Evolutionary conservation across 1,284 basidiomycete genomes (phyloP).

Genomic region (Tremellales sp.): DNA sequence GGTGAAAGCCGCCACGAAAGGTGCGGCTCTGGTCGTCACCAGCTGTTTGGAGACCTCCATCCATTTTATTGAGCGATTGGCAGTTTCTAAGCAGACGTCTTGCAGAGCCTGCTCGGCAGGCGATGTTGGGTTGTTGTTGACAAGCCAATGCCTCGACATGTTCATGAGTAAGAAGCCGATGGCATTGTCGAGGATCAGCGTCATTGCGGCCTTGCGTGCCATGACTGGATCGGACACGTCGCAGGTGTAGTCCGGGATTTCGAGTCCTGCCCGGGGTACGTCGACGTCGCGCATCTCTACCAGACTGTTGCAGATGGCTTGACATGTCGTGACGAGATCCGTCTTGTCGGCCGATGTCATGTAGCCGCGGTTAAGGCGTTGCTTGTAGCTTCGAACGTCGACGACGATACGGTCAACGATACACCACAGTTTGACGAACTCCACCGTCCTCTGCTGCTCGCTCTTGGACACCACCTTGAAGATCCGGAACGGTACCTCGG

Average conservation of each 20-base stretch:
- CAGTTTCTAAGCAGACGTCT: slow-evolving; percentile 12
- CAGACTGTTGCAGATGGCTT: background rate
- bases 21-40: slow-evolving; percentile 6
- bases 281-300: slow-evolving; percentile 1
- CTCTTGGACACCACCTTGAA: background rate
- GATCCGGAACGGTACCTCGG: background rate
- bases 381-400: background rate
- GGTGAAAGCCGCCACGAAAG: slow-evolving; percentile 10
- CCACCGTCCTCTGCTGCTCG: background rate
- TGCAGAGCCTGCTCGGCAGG: slow-evolving; percentile 6
- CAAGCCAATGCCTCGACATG: slow-evolving; percentile 12
- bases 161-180: slow-evolving; percentile 4
- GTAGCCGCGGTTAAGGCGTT: background rate
- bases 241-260: background rate
- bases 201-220: slow-evolving; percentile 3
- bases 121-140: background rate
- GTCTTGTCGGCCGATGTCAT: background rate
- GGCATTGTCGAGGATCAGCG: slow-evolving; percentile 8
- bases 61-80: slow-evolving; percentile 3
- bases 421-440: background rate
- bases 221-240: slow-evolving; percentile 5
- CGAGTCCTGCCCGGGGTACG: slow-evolving; percentile 1
- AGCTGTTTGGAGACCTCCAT: slow-evolving; percentile 9
- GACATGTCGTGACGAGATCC: background rate
- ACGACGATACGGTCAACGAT: background rate